Conservation (phyloP, 306 rosid genomes). For the Malus domestica region ASM211411v1 NC_041790.1:36928001-36928500, state of each 20-base stretch:
- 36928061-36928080: background rate
- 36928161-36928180: background rate
- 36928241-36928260: background rate
- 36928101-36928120: background rate
- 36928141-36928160: background rate
- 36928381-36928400: no score
- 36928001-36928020: background rate
- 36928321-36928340: no score
- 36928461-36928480: no score
- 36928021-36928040: background rate
- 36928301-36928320: no score
- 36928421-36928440: no score
- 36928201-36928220: background rate
- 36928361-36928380: background rate
- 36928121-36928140: no score
- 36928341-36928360: no score
- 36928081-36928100: background rate
- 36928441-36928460: no score
- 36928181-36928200: background rate
- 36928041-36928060: no score
- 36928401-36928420: no score
- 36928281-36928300: no score
- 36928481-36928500: background rate
- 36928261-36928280: no score
- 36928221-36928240: background rate